These are phyloP conservation scores for Phascolomyces articulosus DNA, from an alignment of 371 early-diverging fungal species.

Conservation along the genomic window DNA sequence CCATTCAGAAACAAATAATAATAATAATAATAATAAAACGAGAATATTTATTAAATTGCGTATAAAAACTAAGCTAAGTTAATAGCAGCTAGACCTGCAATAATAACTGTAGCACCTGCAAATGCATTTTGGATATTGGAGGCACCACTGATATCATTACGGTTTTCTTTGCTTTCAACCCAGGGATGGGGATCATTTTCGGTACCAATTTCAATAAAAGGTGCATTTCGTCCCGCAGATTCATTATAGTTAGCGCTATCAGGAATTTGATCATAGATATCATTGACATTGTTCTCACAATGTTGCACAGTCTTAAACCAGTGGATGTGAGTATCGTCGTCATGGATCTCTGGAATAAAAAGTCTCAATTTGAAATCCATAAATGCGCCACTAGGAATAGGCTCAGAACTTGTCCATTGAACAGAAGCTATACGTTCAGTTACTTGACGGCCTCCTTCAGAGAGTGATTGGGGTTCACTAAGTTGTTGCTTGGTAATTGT, in stretches of 20 bases:
- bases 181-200: neutral
- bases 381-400: neutral
- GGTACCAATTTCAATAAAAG: neutral
- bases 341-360: neutral
- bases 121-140: neutral
- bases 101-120: neutral
- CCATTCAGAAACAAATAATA: neutral
- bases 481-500: constrained; percentile 6
- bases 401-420: constrained; percentile 1
- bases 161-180: constrained; percentile 3
- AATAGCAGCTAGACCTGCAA: neutral
- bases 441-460: constrained; percentile 2
- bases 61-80: constrained; percentile 7
- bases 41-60: too few species aligned
- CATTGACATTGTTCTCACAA: neutral
- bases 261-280: constrained; percentile 5
- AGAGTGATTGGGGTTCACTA: neutral
- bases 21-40: neutral
- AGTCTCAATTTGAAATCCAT: constrained; percentile 1
- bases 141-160: constrained; percentile 1
- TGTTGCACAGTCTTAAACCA: neutral
- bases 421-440: neutral
- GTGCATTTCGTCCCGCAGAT: neutral
- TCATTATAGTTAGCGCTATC: neutral
- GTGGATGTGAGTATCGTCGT: neutral